These are phyloP conservation scores for Plasmopara halstedii DNA, from an alignment of 352 stramenopile genomes.

Conservation along the genomic window DNA sequence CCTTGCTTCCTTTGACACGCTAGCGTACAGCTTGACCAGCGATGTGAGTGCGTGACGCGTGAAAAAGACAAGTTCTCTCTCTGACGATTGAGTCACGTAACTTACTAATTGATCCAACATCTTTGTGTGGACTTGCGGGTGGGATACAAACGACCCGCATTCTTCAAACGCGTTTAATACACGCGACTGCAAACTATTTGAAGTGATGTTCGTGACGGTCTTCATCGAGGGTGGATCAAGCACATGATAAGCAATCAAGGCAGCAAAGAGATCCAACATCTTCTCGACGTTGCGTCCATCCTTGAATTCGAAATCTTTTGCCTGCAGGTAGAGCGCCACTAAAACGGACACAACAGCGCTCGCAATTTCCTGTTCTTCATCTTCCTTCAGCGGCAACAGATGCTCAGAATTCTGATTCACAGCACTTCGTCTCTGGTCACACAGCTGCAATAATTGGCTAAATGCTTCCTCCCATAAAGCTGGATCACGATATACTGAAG, in stretches of 20 bases:
- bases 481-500: conserved; percentile 34
- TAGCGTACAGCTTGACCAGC: conserved; percentile 70
- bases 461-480: conserved; percentile 68
- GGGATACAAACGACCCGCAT: conserved; percentile 54
- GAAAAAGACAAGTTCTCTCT: conserved; percentile 62
- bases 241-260: conserved; percentile 60
- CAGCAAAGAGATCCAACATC: conserved; percentile 58
- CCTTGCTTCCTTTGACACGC: conserved; percentile 41
- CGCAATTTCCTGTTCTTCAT: conserved; percentile 76
- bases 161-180: conserved; percentile 83
- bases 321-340: conserved; percentile 69
- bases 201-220: conserved; percentile 54
- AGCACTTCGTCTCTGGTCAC: conserved; percentile 31
- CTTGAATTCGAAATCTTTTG: conserved; percentile 71
- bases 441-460: conserved; percentile 45
- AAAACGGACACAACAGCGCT: conserved; percentile 66
- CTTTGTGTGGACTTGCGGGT: conserved; percentile 57
- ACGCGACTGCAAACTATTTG: conserved; percentile 74
- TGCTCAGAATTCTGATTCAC: conserved; percentile 13
- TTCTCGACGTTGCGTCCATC: conserved; percentile 46
- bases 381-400: conserved; percentile 37
- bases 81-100: conserved; percentile 43
- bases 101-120: conserved; percentile 59
- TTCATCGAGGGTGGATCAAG: conserved; percentile 26
- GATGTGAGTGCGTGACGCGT: conserved; percentile 67